Evolutionary conservation across 2,329 filamentous ascomycete genomes (phyloP), one percentile per base, ranked within the genome.

Genomic region (Phaeophleospora eucalypticola): DNA sequence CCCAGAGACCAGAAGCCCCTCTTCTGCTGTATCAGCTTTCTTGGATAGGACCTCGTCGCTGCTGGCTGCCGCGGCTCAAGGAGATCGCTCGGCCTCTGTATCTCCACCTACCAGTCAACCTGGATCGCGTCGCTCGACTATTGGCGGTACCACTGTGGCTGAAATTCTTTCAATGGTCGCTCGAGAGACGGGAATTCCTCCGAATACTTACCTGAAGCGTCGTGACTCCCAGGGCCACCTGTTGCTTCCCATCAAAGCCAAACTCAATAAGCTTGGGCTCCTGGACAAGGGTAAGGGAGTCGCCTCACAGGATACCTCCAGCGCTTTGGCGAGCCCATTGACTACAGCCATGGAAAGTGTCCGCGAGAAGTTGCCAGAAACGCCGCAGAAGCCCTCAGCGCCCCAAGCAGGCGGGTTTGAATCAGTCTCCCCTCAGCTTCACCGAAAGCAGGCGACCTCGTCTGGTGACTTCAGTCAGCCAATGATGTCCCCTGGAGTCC

Each of bases 221-320:
- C 48, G 56, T 24, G 53, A 46, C 29, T 54, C 58, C 18, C 51
- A 54, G 41, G 49, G 53, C 3, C 47, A 54, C 35, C 42, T 60
- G 2, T 50, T 60, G 15, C 36, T 41, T 15, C 56, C 56, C 2
- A 59, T 60, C 43, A 52, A 45, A 35, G 48, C 45, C 18, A 57
- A 57, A 34, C 48, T 58, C 9, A 48, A 50, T 17, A 53, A 41
- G 29, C 36, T 49, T 44, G 49, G 51, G 35, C 43, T 58, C 29
- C 46, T 53, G 16, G 48, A 38, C 7, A 15, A 14, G 29, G 36
- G 43, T 43, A 12, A 36, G 43, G 14, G 18, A 15, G 18, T 34
- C 35, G 17, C 24, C 38, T 43, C 16, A 20, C 38, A 29, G 19
- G 24, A 38, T 3, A 41, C 43, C 12, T 27, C 42, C 44, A 18